phyloP scores from a whole-genome alignment of 306 rosid genomes.

The Cucurbita maxima region DNA sequence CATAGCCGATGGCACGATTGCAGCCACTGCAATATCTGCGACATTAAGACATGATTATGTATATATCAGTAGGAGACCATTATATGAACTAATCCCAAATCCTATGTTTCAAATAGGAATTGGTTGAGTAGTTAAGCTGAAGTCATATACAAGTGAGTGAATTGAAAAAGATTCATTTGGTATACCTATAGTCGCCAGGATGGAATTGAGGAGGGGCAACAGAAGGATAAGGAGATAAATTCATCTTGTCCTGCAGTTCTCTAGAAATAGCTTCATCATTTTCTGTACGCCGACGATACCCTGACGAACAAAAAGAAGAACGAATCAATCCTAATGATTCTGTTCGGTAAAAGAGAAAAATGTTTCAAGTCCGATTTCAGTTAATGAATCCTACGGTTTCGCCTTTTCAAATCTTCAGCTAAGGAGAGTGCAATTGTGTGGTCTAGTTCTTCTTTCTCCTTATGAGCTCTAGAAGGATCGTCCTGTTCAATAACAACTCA shows the following conservation, averaged over 20 bases:
- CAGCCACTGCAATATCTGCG: slow-evolving; percentile 65
- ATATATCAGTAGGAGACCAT: neutral
- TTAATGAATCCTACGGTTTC: slow-evolving; percentile 19
- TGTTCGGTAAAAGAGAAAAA: neutral
- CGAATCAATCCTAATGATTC: neutral
- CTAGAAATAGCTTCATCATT: slow-evolving; percentile 34
- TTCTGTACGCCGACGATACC: slow-evolving; percentile 33
- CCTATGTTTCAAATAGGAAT: neutral
- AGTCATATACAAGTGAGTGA: neutral
- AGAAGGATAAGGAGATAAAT: slow-evolving; percentile 44
- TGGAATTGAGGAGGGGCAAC: slow-evolving; percentile 25
- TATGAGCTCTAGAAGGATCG: slow-evolving; percentile 48
- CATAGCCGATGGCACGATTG: slow-evolving; percentile 40
- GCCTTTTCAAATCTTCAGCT: slow-evolving; percentile 54
- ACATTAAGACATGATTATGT: neutral
- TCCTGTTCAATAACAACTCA: slow-evolving; percentile 29
- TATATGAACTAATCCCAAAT: neutral
- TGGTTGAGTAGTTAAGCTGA: neutral
- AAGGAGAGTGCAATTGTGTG: slow-evolving; percentile 57
- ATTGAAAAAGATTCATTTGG: neutral
- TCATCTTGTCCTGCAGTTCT: slow-evolving; percentile 26
- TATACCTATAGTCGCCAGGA: slow-evolving; percentile 40
- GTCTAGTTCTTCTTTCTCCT: slow-evolving; percentile 67
- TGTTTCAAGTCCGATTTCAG: neutral
- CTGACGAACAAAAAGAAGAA: slow-evolving; percentile 17